Evolutionary conservation across 2,329 filamentous ascomycete species (phyloP), one percentile per base, ranked within the genome.

Genomic region (Plectosphaerella sp.): DNA sequence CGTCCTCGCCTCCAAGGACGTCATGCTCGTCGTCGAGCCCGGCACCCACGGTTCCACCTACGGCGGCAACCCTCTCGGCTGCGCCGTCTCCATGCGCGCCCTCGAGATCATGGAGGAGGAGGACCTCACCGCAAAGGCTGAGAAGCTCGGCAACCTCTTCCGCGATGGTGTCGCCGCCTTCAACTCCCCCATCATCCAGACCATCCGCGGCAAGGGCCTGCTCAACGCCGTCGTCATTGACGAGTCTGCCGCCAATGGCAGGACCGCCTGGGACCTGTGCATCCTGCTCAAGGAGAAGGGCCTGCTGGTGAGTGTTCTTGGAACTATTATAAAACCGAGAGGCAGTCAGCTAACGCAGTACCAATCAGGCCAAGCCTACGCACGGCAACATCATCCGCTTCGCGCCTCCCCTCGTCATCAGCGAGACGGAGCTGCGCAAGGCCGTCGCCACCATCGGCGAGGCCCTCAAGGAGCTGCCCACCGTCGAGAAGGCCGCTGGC

Each of bases 1-100:
- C 63, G 92, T 99, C 47, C 79, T 99, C 49, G 87, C 88, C 56
- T 86, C 86, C 63, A 91, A 88, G 73, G 92, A 97, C 52, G 79
- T 97, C 58, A 97, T 99, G 92, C 82, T 97, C 59, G 94, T 93
- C 10, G 80, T 99, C 58, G 94, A 99, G 78, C 90, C 94, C 24
- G 94, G 94, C 54, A 97, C 94, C 24, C 94, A 99, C 72, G 94
- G 94, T 47, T 96, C 91, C 42, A 99, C 94, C n/a, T 99, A 97
- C 66, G 94, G 94, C 56, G 94, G 94, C 48, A 99, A 99, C 73
- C 94, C 94, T 16, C 79, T 99, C 12, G 94, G 92, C 22, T 97
- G 91, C 62, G 94, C 94, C 39, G 90, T 99, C 28, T 95, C 93
- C 22, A 96, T 99, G 66, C 89, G 92, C 57, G 94, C 94, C 18